These are phyloP conservation scores for Selenicereus undatus DNA, from an alignment of 148 eudicot genomes.

Conservation along the genomic window DNA sequence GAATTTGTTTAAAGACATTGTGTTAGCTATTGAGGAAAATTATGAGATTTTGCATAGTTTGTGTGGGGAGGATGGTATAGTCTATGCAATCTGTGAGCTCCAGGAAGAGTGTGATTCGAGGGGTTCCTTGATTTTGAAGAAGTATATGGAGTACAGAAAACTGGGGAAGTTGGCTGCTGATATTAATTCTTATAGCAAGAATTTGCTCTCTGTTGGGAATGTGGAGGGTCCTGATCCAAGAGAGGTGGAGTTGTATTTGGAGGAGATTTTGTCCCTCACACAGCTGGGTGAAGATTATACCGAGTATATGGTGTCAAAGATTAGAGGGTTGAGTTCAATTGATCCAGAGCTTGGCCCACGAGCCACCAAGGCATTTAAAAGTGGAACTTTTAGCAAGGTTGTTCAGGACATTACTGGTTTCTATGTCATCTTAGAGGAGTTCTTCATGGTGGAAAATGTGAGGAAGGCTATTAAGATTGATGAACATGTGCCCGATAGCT, in stretches of 20 bases:
- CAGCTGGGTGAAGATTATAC: slow-evolving; percentile 95
- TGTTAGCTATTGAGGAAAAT: slow-evolving; percentile 82
- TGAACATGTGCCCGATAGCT: slow-evolving; percentile 77
- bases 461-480: slow-evolving; percentile 94
- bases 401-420: slow-evolving; percentile 82
- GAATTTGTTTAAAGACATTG: slow-evolving; percentile 83
- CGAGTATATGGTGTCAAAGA: slow-evolving; percentile 80
- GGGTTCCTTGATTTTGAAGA: slow-evolving; percentile 70
- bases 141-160: slow-evolving; percentile 81
- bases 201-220: slow-evolving; percentile 63
- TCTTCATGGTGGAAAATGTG: slow-evolving; percentile 97
- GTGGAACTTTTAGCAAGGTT: slow-evolving; percentile 78
- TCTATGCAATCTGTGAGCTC: slow-evolving; percentile 85
- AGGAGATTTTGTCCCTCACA: slow-evolving; percentile 77
- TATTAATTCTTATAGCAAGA: slow-evolving; percentile 81
- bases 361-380: slow-evolving; percentile 82
- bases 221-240: slow-evolving; percentile 95
- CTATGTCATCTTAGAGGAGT: slow-evolving; percentile 89
- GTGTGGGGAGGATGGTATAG: slow-evolving; percentile 92
- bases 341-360: slow-evolving; percentile 79
- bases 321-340: slow-evolving; percentile 72
- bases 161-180: slow-evolving; percentile 70
- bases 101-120: slow-evolving; percentile 95
- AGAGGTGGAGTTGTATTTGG: slow-evolving; percentile 77
- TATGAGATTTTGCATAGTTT: slow-evolving; percentile 64